phyloP scores from a whole-genome alignment of 2,329 filamentous ascomycete genomes.

The Fusarium sp. region DNA sequence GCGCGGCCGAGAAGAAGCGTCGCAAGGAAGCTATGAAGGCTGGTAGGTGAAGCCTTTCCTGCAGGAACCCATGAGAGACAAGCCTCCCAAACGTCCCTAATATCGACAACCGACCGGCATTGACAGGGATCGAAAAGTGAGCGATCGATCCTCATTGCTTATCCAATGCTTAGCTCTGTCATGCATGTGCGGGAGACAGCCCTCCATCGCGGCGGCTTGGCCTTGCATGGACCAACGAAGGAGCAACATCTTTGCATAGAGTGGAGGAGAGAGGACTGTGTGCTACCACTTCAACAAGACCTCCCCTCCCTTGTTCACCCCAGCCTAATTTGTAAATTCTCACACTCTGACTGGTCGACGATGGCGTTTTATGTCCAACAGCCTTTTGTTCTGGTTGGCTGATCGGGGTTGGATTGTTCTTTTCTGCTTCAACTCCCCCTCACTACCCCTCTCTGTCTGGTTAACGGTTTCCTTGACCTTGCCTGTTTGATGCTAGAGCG shows the following conservation, averaged over 20 bases:
- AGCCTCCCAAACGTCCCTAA: not conserved
- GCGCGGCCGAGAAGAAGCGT: constrained; percentile 68
- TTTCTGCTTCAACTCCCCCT: constrained; percentile 7
- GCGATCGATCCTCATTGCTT: constrained; percentile 29
- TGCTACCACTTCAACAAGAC: constrained; percentile 10
- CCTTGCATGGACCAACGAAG: constrained; percentile 15
- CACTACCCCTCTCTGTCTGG: constrained; percentile 13
- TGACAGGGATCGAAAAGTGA: constrained; percentile 16
- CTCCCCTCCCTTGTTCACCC: constrained; percentile 10
- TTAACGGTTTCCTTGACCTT: constrained; percentile 14
- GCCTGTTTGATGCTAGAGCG: constrained; percentile 23
- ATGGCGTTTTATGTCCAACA: constrained; percentile 37
- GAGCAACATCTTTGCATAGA: constrained; percentile 16
- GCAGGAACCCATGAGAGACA: constrained; percentile 21
- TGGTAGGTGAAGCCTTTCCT: constrained; percentile 50
- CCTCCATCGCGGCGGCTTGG: constrained; percentile 23
- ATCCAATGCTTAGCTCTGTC: constrained; percentile 22
- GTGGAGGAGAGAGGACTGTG: constrained; percentile 19
- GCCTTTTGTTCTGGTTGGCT: constrained; percentile 33
- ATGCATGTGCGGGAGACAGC: constrained; percentile 22
- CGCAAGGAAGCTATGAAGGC: constrained; percentile 68
- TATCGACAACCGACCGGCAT: constrained; percentile 1
- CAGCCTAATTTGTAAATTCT: constrained; percentile 13
- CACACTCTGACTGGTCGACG: constrained; percentile 22
- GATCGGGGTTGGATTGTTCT: constrained; percentile 11